phyloP scores from a whole-genome alignment of 1,284 basidiomycete species.

The Gomphus bonarii region DNA sequence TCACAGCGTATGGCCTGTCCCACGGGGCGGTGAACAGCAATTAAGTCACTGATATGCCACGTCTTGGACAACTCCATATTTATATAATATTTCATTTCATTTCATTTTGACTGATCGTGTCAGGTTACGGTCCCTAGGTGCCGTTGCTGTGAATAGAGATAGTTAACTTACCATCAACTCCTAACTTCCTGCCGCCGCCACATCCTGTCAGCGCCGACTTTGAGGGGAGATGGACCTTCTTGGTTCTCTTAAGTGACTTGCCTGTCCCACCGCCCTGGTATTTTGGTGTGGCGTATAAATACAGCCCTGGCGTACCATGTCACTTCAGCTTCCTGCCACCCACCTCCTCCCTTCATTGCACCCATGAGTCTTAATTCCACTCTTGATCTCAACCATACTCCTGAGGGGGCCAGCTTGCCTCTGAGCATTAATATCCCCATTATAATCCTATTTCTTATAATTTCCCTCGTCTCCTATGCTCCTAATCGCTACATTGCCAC shows the following conservation, averaged over 20 bases:
- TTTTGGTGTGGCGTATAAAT: background rate
- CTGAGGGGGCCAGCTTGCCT: background rate
- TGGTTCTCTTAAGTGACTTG: background rate
- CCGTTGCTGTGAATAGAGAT: background rate
- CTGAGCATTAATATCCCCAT: background rate
- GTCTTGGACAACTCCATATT: background rate
- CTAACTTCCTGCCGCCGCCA: background rate
- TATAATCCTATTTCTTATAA: background rate
- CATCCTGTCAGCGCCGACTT: background rate
- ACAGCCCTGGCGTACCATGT: background rate
- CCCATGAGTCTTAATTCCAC: background rate
- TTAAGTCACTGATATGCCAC: background rate
- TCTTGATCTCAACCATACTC: background rate
- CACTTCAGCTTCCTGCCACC: background rate
- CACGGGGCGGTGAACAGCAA: background rate
- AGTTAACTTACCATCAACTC: background rate
- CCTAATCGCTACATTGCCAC: constrained; percentile 15
- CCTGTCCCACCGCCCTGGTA: background rate
- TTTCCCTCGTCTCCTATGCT: background rate
- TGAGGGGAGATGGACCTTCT: background rate
- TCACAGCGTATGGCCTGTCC: background rate
- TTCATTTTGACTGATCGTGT: background rate
- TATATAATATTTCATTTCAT: background rate
- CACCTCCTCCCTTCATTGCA: background rate
- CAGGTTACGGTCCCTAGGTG: background rate